Percentiles rank a stretch among this genome's conserved stretches.
These are phyloP conservation scores for Beta corolliflora DNA, from an alignment of 179 eudicot species.

Conservation along the genomic window DNA sequence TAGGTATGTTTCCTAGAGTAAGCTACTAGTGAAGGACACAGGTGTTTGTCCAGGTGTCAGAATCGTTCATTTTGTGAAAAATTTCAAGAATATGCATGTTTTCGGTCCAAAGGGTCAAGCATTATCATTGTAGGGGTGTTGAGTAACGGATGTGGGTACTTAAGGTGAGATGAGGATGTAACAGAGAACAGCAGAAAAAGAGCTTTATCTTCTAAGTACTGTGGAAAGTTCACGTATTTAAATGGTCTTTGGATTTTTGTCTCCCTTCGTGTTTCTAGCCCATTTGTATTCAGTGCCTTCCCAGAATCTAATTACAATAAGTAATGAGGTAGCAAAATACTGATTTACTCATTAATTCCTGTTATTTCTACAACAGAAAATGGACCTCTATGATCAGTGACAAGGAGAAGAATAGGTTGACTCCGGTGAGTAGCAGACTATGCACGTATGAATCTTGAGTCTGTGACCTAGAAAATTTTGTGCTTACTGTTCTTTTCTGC, in stretches of 20 bases:
- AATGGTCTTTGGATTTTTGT: not conserved
- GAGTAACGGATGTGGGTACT: not conserved
- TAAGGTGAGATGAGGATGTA: not conserved
- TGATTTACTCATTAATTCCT: not conserved
- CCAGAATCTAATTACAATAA: not conserved
- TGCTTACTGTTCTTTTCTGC: constrained; percentile 21
- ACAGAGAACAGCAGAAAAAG: not conserved
- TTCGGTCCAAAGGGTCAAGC: not conserved
- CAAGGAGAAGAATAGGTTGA: constrained; percentile 79
- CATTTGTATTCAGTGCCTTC: not conserved
- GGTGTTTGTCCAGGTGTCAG: not conserved
- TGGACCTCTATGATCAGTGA: constrained; percentile 85
- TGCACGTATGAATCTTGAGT: not conserved
- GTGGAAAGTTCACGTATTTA: not conserved
- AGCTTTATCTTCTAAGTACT: not conserved
- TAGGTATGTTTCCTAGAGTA: not conserved
- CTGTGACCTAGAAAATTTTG: constrained; percentile 2
- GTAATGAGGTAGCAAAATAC: not conserved
- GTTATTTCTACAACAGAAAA: constrained; percentile 52
- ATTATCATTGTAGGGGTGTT: not conserved
- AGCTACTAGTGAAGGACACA: not conserved
- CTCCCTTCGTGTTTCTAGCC: not conserved
- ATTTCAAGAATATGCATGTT: not conserved
- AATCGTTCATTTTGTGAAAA: not conserved
- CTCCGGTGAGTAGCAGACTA: constrained; percentile 71